Evolutionary conservation across 2,329 filamentous ascomycete genomes (phyloP).

Genomic region (Orbilia blumenaviensis): DNA sequence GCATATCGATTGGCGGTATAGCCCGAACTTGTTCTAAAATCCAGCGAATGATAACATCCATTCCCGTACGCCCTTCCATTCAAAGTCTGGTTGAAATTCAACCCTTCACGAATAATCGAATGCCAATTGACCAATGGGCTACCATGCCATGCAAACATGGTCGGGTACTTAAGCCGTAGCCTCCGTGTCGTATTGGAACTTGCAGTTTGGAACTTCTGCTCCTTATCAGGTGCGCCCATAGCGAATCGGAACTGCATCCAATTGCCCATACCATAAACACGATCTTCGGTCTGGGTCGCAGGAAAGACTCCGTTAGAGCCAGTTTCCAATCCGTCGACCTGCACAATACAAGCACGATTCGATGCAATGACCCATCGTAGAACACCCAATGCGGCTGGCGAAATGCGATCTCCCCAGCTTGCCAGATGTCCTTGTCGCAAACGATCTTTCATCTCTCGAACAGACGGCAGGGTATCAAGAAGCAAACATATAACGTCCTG

Average conservation of each 20-base stretch:
- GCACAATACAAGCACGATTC: conserved; percentile 84
- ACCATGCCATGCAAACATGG: conserved; percentile 87
- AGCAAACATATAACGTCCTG: conserved; percentile 65
- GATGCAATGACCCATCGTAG: conserved; percentile 90
- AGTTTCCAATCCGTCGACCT: conserved; percentile 67
- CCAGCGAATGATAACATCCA: conserved; percentile 80
- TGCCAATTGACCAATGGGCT: conserved; percentile 84
- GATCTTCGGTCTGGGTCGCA: conserved; percentile 61
- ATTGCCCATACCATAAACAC: conserved; percentile 70
- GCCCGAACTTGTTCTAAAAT: conserved; percentile 67
- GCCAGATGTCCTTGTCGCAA: conserved; percentile 61
- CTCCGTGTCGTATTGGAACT: conserved; percentile 62
- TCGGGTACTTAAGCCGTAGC: conserved; percentile 67
- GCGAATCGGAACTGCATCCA: conserved; percentile 87
- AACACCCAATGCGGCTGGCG: conserved; percentile 72
- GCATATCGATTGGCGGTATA: conserved; percentile 63
- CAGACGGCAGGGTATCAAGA: conserved; percentile 70
- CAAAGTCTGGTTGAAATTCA: conserved; percentile 72
- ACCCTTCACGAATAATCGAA: conserved; percentile 81
- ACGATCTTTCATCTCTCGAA: conserved; percentile 68
- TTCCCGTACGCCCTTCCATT: conserved; percentile 79
- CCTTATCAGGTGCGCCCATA: conserved; percentile 88
- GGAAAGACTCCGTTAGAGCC: conserved; percentile 53
- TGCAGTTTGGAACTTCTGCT: conserved; percentile 75
- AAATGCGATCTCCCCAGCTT: conserved; percentile 70